Evolutionary conservation across 1,284 basidiomycete species (phyloP).

Genomic region (Sanguinoderma infundibulare): DNA sequence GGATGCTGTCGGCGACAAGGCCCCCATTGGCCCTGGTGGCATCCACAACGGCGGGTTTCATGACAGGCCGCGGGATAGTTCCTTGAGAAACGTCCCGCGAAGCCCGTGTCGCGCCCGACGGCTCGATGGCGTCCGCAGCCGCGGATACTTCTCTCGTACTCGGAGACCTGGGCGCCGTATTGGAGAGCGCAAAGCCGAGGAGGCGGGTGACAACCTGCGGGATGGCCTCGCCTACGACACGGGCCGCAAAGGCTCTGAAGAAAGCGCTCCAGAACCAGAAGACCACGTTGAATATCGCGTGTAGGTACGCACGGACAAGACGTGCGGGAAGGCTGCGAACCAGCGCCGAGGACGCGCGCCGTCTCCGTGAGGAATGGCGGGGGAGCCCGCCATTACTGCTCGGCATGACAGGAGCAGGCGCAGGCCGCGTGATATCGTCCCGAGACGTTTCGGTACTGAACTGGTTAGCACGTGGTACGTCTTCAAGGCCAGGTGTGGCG

Average conservation of each 20-base stretch:
- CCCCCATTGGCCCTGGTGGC: background rate
- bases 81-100: background rate
- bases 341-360: conserved; percentile 8
- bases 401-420: background rate
- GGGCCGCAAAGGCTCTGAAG: conserved; percentile 8
- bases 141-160: background rate
- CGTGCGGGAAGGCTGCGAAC: conserved; percentile 10
- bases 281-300: conserved; percentile 21
- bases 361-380: background rate
- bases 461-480: background rate
- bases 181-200: conserved; percentile 12
- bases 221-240: conserved; percentile 13
- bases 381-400: background rate
- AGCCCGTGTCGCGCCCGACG: background rate
- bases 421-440: background rate
- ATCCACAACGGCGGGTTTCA: background rate
- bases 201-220: conserved; percentile 16
- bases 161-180: conserved; percentile 5
- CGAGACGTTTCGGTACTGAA: background rate
- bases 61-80: no score
- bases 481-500: background rate
- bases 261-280: conserved; percentile 25
- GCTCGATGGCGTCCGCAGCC: background rate
- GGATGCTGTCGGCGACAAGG: background rate
- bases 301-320: conserved; percentile 19